Evolutionary conservation across 1,139 yeast species (phyloP).

Genomic region (Geotrichum carabidarum): DNA sequence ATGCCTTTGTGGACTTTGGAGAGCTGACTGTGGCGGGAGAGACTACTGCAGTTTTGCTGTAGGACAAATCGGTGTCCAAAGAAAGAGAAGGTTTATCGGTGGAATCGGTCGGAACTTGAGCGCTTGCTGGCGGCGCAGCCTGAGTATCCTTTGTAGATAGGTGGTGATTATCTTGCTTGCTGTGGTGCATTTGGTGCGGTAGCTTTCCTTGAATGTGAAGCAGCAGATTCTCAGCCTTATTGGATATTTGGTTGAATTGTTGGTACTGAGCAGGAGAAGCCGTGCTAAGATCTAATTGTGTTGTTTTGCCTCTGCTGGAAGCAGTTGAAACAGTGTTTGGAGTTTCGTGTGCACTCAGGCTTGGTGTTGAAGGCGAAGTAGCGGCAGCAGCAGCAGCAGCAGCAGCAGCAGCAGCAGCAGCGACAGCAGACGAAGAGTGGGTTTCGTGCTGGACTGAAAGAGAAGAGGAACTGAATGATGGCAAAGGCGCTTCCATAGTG

Average conservation of each 20-base stretch:
- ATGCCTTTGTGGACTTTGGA: not conserved
- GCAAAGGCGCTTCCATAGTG: not conserved
- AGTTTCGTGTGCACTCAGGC: not conserved
- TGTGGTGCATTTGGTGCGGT: slow-evolving; percentile 1
- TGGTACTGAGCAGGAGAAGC: not conserved
- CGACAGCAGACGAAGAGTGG: not conserved
- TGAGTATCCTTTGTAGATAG: slow-evolving; percentile 1
- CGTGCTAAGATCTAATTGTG: not conserved
- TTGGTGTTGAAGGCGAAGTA: not conserved
- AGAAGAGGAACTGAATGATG: not conserved
- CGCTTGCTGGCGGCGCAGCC: not conserved
- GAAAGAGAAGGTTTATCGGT: not conserved
- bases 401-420: not conserved
- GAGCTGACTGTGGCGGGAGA: not conserved
- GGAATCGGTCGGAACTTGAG: not conserved
- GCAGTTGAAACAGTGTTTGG: not conserved
- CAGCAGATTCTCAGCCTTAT: slow-evolving; percentile 6
- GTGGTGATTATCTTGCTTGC: slow-evolving; percentile 28
- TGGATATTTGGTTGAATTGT: not conserved
- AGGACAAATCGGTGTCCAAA: not conserved
- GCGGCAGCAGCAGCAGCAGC: not conserved
- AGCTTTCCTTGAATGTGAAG: slow-evolving; percentile 1
- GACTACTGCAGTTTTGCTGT: no score
- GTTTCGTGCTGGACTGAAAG: slow-evolving; percentile 1
- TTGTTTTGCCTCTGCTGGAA: not conserved